phyloP scores from a whole-genome alignment of 129 eudicot genomes.

The Centrapalus pauciflorus region DNA sequence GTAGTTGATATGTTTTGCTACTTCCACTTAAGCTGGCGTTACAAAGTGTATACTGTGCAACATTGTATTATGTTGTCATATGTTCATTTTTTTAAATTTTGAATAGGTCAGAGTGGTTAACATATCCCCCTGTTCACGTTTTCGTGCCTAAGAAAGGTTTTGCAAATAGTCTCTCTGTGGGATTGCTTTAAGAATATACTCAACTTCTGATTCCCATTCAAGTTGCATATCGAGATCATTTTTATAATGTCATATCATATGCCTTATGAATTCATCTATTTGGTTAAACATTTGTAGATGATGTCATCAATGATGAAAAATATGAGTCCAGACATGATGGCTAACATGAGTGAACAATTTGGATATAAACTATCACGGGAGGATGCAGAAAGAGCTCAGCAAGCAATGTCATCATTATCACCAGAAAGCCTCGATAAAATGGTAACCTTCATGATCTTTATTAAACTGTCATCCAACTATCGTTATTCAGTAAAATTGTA shows the following conservation, averaged over 20 bases:
- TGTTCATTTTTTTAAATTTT: too few species aligned
- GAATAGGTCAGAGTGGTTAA: too few species aligned
- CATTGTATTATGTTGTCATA: too few species aligned
- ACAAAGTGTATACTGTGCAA: too few species aligned
- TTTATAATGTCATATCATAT: not conserved
- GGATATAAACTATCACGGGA: slow-evolving; percentile 81
- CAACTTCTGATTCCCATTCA: not conserved
- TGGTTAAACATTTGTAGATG: slow-evolving; percentile 54
- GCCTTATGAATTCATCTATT: not conserved
- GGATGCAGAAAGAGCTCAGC: slow-evolving; percentile 95
- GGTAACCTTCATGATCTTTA: slow-evolving; percentile 44
- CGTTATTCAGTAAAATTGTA: too few species aligned
- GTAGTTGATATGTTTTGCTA: too few species aligned
- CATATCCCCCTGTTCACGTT: too few species aligned
- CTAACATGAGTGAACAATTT: slow-evolving; percentile 92
- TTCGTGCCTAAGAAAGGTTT: not conserved
- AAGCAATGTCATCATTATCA: slow-evolving; percentile 92
- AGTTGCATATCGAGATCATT: not conserved
- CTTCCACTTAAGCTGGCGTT: too few species aligned
- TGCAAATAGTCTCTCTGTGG: too few species aligned
- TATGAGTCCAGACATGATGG: slow-evolving; percentile 98
- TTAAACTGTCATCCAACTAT: too few species aligned
- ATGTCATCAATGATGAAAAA: slow-evolving; percentile 85
- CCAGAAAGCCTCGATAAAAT: slow-evolving; percentile 81
- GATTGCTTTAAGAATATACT: not conserved